These are phyloP conservation scores for Diaporthe sp. DNA, from an alignment of 2,329 filamentous ascomycete species.

Conservation along the genomic window DNA sequence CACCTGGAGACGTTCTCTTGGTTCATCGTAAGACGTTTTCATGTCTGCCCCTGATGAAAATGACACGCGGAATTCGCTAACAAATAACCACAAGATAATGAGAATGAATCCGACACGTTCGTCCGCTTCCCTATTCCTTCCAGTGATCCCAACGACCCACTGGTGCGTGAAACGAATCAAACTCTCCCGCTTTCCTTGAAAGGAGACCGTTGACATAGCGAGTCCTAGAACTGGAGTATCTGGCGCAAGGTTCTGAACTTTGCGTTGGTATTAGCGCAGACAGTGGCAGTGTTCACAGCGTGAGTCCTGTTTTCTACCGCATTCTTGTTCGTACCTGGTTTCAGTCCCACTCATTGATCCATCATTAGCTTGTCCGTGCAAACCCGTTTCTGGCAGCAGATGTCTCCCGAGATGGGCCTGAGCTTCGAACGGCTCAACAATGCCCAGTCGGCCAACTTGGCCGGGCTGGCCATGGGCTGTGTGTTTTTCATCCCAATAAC, in stretches of 20 bases:
- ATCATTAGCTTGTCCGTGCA: neutral
- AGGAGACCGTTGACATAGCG: neutral
- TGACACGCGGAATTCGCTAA: neutral
- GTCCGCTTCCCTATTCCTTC: constrained; percentile 25
- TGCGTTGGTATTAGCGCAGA: neutral
- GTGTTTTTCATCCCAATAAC: constrained; percentile 8
- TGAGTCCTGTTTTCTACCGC: neutral
- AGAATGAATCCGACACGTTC: constrained; percentile 8
- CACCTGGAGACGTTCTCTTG: constrained; percentile 12
- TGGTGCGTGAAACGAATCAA: neutral
- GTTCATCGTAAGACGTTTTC: neutral
- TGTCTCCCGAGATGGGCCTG: neutral
- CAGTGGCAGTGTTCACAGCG: constrained; percentile 21
- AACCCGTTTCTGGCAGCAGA: constrained; percentile 13
- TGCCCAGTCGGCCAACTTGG: constrained; percentile 1
- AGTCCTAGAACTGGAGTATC: neutral
- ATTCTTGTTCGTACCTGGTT: neutral
- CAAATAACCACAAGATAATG: neutral
- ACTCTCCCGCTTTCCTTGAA: too few species aligned
- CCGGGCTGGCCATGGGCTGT: constrained; percentile 10
- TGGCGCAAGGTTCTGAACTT: constrained; percentile 19
- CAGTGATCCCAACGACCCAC: constrained; percentile 3
- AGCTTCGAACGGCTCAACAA: constrained; percentile 20
- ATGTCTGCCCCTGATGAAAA: neutral
- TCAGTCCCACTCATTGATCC: neutral